Evolutionary conservation across 805 yeast species (phyloP).

Genomic region (Diddensiella santjacobensis): DNA sequence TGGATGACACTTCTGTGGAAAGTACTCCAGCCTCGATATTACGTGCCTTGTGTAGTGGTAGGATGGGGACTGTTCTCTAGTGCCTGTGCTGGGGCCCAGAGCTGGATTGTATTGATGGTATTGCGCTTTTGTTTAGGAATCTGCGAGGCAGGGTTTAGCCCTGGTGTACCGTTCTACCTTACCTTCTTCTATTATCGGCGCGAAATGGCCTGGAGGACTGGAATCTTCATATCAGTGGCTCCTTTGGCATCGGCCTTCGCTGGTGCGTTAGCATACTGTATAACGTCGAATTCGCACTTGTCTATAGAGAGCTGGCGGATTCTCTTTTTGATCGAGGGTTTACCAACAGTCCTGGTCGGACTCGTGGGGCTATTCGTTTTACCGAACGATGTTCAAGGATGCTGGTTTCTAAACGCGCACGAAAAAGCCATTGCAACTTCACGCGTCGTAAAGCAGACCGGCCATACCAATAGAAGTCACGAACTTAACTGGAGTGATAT

Average conservation of each 20-base stretch:
- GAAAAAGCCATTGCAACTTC: constrained; percentile 31
- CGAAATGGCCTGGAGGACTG: constrained; percentile 30
- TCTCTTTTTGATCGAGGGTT: constrained; percentile 46
- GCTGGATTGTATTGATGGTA: constrained; percentile 42
- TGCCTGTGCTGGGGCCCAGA: constrained; percentile 45
- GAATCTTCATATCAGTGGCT: constrained; percentile 31
- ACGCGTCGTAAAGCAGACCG: constrained; percentile 17
- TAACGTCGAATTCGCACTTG: constrained; percentile 25
- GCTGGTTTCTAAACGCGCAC: constrained; percentile 45
- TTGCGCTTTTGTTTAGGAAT: constrained; percentile 46
- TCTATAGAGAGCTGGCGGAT: constrained; percentile 43
- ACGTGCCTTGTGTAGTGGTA: constrained; percentile 46
- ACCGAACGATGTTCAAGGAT: constrained; percentile 38
- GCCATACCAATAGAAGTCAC: constrained; percentile 8
- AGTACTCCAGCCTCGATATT: constrained; percentile 43
- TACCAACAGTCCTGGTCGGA: constrained; percentile 42
- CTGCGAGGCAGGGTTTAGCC: constrained; percentile 32
- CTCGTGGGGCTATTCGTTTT: constrained; percentile 31
- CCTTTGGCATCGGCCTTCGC: constrained; percentile 53
- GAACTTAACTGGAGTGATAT: constrained; percentile 15
- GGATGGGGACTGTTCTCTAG: constrained; percentile 50
- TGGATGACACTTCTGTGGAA: constrained; percentile 45
- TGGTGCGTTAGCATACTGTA: constrained; percentile 46
- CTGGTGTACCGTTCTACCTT: constrained; percentile 32
- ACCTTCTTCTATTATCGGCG: constrained; percentile 32